Conservation (phyloP, 192 early-diverging fungal genomes). For the Tieghemiomyces parasiticus region DNA sequence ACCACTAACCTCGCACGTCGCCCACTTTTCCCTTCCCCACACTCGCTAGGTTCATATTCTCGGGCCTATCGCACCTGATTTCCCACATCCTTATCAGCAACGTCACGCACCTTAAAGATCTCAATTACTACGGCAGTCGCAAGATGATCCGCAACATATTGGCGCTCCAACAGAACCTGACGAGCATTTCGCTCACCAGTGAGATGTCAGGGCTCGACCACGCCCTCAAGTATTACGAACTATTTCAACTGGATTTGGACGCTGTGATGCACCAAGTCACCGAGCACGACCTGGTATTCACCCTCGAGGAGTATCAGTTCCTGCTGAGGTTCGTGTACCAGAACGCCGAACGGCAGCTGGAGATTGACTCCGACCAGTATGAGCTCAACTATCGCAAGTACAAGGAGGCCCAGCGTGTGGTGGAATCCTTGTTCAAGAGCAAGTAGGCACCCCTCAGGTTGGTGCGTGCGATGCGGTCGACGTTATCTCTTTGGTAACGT, state of each 20-base stretch:
- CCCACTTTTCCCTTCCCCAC: no score
- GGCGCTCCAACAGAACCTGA: conserved; percentile 77
- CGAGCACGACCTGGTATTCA: conserved; percentile 38
- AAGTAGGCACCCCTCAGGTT: no score
- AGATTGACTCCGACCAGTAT: not conserved
- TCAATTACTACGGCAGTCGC: conserved; percentile 49
- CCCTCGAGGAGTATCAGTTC: conserved; percentile 69
- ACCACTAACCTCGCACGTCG: no score
- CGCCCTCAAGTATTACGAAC: conserved; percentile 56
- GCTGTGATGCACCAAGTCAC: conserved; percentile 42
- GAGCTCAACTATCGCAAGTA: conserved; percentile 8
- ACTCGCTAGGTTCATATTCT: conserved; percentile 57
- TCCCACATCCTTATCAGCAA: conserved; percentile 50
- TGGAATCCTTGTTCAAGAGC: no score
- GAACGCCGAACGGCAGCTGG: not conserved
- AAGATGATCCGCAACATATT: conserved; percentile 75
- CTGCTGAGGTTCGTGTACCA: conserved; percentile 56
- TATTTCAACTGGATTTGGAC: conserved; percentile 44
- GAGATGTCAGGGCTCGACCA: conserved; percentile 51
- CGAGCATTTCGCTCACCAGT: conserved; percentile 51
- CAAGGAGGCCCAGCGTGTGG: no score
- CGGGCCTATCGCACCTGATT: conserved; percentile 63
- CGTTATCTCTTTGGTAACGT: no score
- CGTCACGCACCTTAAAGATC: conserved; percentile 44
- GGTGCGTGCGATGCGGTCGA: no score